Conservation (phyloP, 306 rosid species). For the Parietaria judaica region DNA sequence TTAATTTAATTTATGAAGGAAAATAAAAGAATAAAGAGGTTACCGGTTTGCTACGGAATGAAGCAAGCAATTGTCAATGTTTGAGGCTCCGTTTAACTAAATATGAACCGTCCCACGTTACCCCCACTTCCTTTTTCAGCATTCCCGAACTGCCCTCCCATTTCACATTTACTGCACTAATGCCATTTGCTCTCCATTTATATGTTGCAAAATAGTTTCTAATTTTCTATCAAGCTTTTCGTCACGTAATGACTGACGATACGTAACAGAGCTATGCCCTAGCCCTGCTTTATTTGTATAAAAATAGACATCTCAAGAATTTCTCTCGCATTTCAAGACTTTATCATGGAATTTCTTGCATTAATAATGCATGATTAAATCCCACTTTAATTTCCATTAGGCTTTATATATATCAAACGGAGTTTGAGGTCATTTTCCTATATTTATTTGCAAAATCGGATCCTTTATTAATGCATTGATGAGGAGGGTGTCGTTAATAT, state of each 20-base stretch:
- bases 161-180: slow-evolving; percentile 1
- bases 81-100: slow-evolving; percentile 59
- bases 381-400: too few species aligned
- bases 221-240: too few species aligned
- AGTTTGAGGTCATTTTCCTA: too few species aligned
- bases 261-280: too few species aligned
- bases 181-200: slow-evolving; percentile 13
- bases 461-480: not conserved
- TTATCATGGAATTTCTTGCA: not conserved
- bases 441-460: not conserved
- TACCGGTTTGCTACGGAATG: slow-evolving; percentile 63
- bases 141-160: slow-evolving; percentile 26
- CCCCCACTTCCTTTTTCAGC: slow-evolving; percentile 11
- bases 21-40: slow-evolving; percentile 15
- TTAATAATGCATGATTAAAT: too few species aligned
- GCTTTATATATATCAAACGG: too few species aligned
- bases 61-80: slow-evolving; percentile 54
- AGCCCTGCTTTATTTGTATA: too few species aligned
- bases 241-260: too few species aligned
- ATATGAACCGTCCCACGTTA: slow-evolving; percentile 62
- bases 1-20: not conserved
- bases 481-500: too few species aligned
- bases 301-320: not conserved
- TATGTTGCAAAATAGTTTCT: too few species aligned
- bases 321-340: not conserved